Base-by-base conservation (phyloP, 176 grass and related monocot species). In the Oryza meridionalis region DNA sequence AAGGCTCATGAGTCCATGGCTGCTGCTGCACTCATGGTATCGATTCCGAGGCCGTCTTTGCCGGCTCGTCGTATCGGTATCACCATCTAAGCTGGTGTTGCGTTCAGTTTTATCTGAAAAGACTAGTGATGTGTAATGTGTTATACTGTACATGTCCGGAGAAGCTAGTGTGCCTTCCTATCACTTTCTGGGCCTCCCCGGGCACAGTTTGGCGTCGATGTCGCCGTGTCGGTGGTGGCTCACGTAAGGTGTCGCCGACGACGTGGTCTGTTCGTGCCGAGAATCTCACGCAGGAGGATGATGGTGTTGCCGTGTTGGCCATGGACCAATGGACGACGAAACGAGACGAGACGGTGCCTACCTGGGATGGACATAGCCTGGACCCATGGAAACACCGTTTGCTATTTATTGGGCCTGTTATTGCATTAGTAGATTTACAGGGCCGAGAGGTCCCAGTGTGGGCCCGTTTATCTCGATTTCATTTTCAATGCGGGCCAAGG, bases 1-100 rank as follows among this genome's bases (percentile, higher is more conserved):
- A 85, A 42, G 66, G 73, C 58, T 58, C 19, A n/a, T n/a, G 0
- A 6, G 16, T 19, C 72, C 15, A 8, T 67, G 26, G 13, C 58
- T 22, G 40, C 62, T 15, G 6, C 53, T 16, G 19, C 88, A 86
- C 88, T 82, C 88, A 81, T 72, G 55, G 88, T 81, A 90, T 90
- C 78, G 33, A 85, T 90, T 82, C 78, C 65, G 9, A 76, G 70
- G 55, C 19, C 37, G 22, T 69, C 1, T 85, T 76, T 47, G 63
- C 45, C 58, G 44, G 67, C 44, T 84, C 37, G 61, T 79, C 59
- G 58, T n/a, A 10, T 65, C 22, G 22, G 37, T 11, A 58, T 19
- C 19, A 58, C 53, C 19, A 58, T 58, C 53, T 58, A 55, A 55
- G 14, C 16, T 55, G 16, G 51, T 55, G 51, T 7, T 17, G 16